Evolutionary conservation across 306 rosid species (phyloP), one percentile per base, ranked within the genome.

Genomic region (Cicer arietinum): DNA sequence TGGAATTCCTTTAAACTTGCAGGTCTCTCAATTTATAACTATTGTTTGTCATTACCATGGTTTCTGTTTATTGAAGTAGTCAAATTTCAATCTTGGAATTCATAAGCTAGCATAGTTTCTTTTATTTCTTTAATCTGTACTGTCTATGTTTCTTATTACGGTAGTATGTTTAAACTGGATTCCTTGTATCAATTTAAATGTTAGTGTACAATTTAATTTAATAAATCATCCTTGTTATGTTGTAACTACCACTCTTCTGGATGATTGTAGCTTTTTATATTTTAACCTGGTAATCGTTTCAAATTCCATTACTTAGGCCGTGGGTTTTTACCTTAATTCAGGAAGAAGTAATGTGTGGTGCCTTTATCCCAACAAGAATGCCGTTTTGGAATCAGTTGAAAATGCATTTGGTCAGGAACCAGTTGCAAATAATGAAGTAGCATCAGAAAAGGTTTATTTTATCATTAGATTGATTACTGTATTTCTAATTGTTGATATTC

Each of bases 361-460:
- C 86, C 98, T 94, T 63, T 94, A 94, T 86, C 98, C 98, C 63
- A 94, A 94, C 86, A 94, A 87, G 78, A 86, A 69, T 52, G 86
- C 85, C 18, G 59, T 50, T 13, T 65, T 85, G 59, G 77, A 85
- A 66, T 86, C 97, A 44, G 94, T 91, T 87, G 81, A 85, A 80
- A 85, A 84, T 64, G 98, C 85, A 14, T 87, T 94, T 78, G 80
- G 83, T 78, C 85, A 84, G 79, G 91, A 81, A 65, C 80, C 74
- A 39, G 74, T 81, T 17, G 73, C 77, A 56, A 74, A 77, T 37
- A 51, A 45, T 77, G 89, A 75, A 73, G 39, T 47, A 52, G 35
- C 85, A 12, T 75, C 75, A 44, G 43, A 69, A 50, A 77, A 63
- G 96, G 97, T 91, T 53, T 65, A 11, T 58, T 69, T 35, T 46